Evolutionary conservation across 208 protist genomes (phyloP).

Genomic region (Wallacemonas sp.): DNA sequence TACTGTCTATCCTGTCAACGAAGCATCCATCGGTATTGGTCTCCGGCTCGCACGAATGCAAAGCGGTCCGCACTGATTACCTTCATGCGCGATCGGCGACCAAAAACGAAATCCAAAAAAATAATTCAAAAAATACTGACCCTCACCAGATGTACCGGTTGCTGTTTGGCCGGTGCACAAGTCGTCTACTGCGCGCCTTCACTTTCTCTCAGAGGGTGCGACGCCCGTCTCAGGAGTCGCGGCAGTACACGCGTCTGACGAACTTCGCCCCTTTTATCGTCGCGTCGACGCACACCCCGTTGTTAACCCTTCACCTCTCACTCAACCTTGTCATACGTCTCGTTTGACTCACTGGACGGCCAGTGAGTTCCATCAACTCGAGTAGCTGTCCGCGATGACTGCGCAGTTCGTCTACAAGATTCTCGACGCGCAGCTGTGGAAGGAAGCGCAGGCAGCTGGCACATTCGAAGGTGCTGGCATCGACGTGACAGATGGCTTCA

Average conservation of each 20-base stretch:
- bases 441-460: background rate
- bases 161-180: too few relatives aligned
- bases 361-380: too few relatives aligned
- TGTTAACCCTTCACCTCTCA: too few relatives aligned
- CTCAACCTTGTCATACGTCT: too few relatives aligned
- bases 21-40: slow-evolving; percentile 30
- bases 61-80: background rate
- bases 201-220: too few relatives aligned
- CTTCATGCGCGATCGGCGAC: background rate
- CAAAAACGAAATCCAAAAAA: too few relatives aligned
- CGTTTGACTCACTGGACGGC: background rate
- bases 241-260: too few relatives aligned
- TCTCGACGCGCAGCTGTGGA: background rate
- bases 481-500: slow-evolving; percentile 12
- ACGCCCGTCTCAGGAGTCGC: too few relatives aligned
- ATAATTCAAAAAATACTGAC: too few relatives aligned
- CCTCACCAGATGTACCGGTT: too few relatives aligned
- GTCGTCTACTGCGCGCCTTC: too few relatives aligned
- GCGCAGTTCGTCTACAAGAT: slow-evolving; percentile 3
- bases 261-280: background rate
- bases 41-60: slow-evolving; percentile 10
- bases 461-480: slow-evolving; percentile 5
- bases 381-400: background rate
- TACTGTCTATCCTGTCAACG: slow-evolving; percentile 30
- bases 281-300: background rate